Percentiles rank a stretch among this genome's conserved stretches.
These are phyloP conservation scores for Cornus controversa DNA, from an alignment of 148 eudicot species.

Conservation along the genomic window DNA sequence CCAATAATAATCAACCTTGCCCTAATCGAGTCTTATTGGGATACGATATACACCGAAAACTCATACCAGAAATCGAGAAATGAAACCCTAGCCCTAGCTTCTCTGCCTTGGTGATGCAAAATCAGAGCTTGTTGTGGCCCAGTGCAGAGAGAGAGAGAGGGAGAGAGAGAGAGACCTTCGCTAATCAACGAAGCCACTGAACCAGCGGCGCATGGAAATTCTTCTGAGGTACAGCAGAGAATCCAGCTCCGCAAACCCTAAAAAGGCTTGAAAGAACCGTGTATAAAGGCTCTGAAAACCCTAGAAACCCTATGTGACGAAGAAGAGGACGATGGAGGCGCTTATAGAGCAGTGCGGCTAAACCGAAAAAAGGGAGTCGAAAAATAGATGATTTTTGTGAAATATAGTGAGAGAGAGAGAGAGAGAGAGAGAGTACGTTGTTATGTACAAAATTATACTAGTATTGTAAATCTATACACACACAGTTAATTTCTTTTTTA, in stretches of 20 bases:
- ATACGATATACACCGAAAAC: conserved; percentile 8
- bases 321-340: conserved; percentile 10
- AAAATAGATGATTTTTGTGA: background rate
- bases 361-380: background rate
- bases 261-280: background rate
- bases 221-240: conserved; percentile 19
- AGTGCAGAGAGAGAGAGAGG: background rate
- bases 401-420: too few relatives aligned
- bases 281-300: conserved; percentile 21
- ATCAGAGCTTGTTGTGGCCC: background rate
- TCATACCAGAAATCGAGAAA: background rate
- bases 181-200: conserved; percentile 55
- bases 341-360: background rate
- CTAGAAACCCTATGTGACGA: conserved; percentile 8
- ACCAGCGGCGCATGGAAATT: conserved; percentile 46
- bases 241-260: conserved; percentile 46
- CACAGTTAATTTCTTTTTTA: too few relatives aligned
- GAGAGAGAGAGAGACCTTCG: background rate
- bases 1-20: conserved; percentile 19
- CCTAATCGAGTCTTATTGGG: conserved; percentile 22
- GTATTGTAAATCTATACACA: too few relatives aligned
- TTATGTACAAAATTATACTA: too few relatives aligned
- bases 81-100: background rate
- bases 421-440: too few relatives aligned
- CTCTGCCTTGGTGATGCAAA: background rate